Conservation (phyloP, 345 rosid genomes). For the Turnera subulata region DNA sequence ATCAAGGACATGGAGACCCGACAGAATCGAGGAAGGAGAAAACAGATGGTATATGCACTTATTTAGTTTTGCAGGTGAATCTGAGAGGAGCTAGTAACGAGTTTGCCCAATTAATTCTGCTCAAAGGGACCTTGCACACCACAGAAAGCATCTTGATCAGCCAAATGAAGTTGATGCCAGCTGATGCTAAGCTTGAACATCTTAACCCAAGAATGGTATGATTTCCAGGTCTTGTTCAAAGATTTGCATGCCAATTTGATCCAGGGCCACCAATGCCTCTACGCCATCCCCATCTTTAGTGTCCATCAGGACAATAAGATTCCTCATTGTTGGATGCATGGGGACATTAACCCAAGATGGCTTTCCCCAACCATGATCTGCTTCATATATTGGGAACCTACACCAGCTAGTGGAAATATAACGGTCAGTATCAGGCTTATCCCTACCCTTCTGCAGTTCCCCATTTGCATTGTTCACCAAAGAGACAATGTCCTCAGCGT, state of each 20-base stretch:
- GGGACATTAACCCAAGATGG: not conserved
- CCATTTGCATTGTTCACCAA: not conserved
- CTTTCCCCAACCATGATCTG: constrained; percentile 4
- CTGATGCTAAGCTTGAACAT: too few relatives aligned
- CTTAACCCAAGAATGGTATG: too few relatives aligned
- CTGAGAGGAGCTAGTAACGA: too few relatives aligned
- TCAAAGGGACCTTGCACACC: too few relatives aligned
- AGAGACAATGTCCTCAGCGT: not conserved
- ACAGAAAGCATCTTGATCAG: too few relatives aligned
- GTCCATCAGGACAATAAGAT: not conserved
- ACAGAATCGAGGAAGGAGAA: too few relatives aligned
- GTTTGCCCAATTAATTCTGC: too few relatives aligned
- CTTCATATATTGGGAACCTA: not conserved
- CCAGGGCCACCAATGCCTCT: not conserved
- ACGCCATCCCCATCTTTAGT: not conserved
- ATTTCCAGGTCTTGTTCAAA: not conserved
- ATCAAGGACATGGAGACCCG: too few relatives aligned
- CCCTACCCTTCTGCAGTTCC: not conserved
- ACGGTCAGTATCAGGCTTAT: not conserved
- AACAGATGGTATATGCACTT: too few relatives aligned
- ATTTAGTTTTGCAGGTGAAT: too few relatives aligned
- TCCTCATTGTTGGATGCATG: not conserved
- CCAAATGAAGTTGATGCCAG: too few relatives aligned
- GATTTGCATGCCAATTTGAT: not conserved
- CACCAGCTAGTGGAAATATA: not conserved